These are phyloP conservation scores for Juncus effusus DNA, from an alignment of 176 grass and related monocot species.

Conservation along the genomic window DNA sequence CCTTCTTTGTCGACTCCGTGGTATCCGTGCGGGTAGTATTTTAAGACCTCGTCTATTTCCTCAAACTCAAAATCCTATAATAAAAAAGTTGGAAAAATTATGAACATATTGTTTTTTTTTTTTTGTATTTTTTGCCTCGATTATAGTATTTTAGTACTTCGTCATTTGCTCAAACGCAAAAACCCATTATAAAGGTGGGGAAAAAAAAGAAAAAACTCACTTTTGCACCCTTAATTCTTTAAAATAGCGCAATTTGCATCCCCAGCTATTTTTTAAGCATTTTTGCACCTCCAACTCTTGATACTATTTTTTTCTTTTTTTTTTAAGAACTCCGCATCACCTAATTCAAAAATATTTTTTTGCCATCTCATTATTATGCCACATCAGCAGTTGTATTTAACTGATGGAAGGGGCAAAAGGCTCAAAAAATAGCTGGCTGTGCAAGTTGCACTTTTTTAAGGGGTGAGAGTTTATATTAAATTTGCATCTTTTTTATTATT, in stretches of 20 bases:
- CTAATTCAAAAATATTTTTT: too few relatives aligned
- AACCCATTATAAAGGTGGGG: not conserved
- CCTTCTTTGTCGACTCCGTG: constrained; percentile 38
- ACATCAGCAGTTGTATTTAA: too few relatives aligned
- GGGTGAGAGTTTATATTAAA: too few relatives aligned
- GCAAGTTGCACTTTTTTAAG: too few relatives aligned
- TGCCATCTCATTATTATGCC: too few relatives aligned
- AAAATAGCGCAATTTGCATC: not conserved
- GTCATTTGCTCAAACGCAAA: not conserved
- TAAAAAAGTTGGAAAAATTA: constrained; percentile 4
- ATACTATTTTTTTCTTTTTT: too few relatives aligned
- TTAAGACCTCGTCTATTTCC: constrained; percentile 28
- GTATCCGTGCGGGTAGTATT: constrained; percentile 35
- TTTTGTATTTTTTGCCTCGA: constrained; percentile 10
- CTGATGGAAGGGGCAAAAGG: too few relatives aligned
- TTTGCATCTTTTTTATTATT: not conserved
- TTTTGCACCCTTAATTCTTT: not conserved
- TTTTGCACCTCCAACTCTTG: too few relatives aligned
- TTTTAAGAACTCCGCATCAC: too few relatives aligned
- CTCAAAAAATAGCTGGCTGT: too few relatives aligned
- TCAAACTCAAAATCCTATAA: constrained; percentile 29
- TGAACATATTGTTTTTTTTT: not conserved
- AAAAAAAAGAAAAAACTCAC: not conserved
- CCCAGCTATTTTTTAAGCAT: too few relatives aligned
- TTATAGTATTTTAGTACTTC: not conserved